phyloP scores from a whole-genome alignment of 768 basidiomycete species.

The Mycena pura region DNA sequence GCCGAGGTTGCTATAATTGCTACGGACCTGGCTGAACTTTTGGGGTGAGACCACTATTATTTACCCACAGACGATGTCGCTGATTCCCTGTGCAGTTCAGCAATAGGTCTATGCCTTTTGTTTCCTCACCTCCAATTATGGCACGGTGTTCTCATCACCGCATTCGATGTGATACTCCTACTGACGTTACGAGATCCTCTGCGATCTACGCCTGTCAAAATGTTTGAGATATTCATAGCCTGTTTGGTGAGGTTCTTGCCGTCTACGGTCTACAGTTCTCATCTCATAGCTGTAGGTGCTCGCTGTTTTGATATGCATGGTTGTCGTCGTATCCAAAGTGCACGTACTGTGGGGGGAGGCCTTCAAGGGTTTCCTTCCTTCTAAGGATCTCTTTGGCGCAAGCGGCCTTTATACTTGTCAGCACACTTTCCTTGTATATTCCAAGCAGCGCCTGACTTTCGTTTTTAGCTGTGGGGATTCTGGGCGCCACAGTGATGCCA shows the following conservation, averaged over 20 bases:
- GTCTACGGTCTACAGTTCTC: background rate
- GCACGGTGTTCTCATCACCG: constrained; percentile 74
- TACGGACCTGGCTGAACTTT: constrained; percentile 82
- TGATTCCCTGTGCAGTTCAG: constrained; percentile 47
- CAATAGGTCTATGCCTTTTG: constrained; percentile 79
- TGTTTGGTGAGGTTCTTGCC: constrained; percentile 58
- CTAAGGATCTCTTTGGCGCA: constrained; percentile 61
- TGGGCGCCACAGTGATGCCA: constrained; percentile 92
- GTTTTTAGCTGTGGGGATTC: constrained; percentile 57
- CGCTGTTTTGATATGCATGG: constrained; percentile 79
- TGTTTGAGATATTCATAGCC: constrained; percentile 75
- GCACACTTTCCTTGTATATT: constrained; percentile 31
- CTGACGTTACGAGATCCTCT: constrained; percentile 77
- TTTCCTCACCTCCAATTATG: constrained; percentile 74
- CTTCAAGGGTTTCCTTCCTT: constrained; percentile 81
- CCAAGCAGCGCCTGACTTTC: background rate
- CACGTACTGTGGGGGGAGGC: constrained; percentile 74
- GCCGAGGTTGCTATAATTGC: constrained; percentile 77
- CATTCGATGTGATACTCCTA: constrained; percentile 71
- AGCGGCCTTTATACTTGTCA: constrained; percentile 72
- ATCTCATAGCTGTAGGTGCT: constrained; percentile 52
- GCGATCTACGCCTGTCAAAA: constrained; percentile 65
- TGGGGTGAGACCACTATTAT: constrained; percentile 48
- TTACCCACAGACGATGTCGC: too few relatives aligned
- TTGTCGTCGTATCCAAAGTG: constrained; percentile 75